phyloP scores from a whole-genome alignment of 305 asterid genomes.

The Solanum hybrid region DNA sequence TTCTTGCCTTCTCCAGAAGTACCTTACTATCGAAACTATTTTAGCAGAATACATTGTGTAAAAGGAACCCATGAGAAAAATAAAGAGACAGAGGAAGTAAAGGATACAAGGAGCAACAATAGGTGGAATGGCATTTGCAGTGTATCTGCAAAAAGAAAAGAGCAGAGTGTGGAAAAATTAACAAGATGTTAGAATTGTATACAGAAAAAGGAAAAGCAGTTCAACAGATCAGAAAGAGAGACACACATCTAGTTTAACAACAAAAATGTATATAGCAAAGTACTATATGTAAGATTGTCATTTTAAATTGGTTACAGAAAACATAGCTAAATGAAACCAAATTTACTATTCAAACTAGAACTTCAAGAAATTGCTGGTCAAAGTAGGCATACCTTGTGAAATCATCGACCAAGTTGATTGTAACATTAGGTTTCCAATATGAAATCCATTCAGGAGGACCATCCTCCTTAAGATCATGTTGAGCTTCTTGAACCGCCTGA shows the following conservation, averaged over 20 bases:
- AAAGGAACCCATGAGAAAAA: constrained; percentile 1
- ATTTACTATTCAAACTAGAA: neutral
- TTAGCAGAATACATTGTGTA: neutral
- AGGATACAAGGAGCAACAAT: constrained; percentile 97
- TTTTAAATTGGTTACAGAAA: neutral
- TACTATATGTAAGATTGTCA: neutral
- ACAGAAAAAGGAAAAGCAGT: neutral
- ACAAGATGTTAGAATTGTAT: neutral
- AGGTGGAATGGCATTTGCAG: constrained; percentile 72
- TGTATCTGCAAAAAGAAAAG: constrained; percentile 47
- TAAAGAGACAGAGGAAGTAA: neutral
- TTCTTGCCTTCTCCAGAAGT: neutral
- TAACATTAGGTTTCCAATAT: constrained; percentile 87
- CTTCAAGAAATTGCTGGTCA: neutral
- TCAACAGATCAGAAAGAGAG: neutral
- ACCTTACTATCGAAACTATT: neutral
- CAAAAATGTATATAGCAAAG: neutral
- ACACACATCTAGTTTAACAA: neutral
- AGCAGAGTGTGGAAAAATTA: neutral
- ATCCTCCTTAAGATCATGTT: constrained; percentile 47
- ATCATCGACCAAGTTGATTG: constrained; percentile 92
- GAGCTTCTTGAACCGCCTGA: constrained; percentile 49
- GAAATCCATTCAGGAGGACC: constrained; percentile 73
- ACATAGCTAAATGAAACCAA: neutral
- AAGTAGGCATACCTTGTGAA: constrained; percentile 55